Conservation (phyloP, 2,329 filamentous ascomycete species). For the Mycogone perniciosa region DNA sequence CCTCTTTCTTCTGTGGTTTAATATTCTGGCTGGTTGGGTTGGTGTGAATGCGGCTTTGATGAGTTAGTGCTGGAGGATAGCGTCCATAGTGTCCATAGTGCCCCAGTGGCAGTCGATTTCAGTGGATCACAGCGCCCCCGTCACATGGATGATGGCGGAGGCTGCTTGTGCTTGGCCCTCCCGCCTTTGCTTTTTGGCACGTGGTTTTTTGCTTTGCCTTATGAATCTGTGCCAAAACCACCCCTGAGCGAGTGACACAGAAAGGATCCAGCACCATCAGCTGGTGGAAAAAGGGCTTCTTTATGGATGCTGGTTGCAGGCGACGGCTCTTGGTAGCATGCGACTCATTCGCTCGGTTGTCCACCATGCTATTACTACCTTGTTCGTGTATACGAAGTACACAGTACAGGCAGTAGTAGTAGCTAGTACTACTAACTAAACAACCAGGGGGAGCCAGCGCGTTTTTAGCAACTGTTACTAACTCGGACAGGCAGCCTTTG, state of each 20-base stretch:
- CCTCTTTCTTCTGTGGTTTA: conserved; percentile 2
- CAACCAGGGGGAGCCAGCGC: neutral
- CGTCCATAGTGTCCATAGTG: conserved; percentile 14
- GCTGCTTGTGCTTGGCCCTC: neutral
- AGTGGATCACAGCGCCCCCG: neutral
- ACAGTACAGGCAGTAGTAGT: neutral
- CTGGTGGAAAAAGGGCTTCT: neutral
- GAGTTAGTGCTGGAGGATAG: neutral
- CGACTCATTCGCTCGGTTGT: neutral
- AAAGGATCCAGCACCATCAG: neutral
- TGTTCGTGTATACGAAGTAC: neutral
- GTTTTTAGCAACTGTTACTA: neutral
- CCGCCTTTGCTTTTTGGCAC: conserved; percentile 1
- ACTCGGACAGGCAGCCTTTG: neutral
- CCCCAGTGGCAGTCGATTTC: neutral
- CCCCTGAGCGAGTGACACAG: too few relatives aligned
- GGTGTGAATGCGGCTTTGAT: neutral
- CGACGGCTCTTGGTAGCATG: neutral
- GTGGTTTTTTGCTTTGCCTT: neutral
- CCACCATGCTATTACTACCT: neutral
- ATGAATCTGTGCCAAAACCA: too few relatives aligned
- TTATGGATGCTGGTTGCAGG: too few relatives aligned
- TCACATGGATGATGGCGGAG: neutral
- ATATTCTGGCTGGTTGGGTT: neutral
- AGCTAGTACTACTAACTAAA: neutral